Evolutionary conservation across 768 basidiomycete genomes (phyloP), one percentile per base, ranked within the genome.

Genomic region (Lentinula lateritia): DNA sequence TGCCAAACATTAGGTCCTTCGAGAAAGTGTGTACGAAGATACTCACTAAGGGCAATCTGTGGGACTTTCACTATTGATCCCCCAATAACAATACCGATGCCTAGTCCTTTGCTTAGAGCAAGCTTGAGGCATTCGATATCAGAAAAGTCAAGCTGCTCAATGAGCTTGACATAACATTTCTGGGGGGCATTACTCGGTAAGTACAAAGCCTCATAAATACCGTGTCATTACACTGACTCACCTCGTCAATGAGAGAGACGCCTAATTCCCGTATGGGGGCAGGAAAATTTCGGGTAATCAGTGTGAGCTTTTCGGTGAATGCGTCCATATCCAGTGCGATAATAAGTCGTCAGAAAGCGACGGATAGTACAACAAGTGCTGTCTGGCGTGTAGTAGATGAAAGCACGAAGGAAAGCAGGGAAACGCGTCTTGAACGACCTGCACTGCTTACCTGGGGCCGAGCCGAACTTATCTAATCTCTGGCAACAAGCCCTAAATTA

Each of bases 41-140:
- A 52, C 59, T 52, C 66, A 92, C 92, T 92, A 60, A 93, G 82
- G 34, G 90, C 67, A 16, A 97, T 78, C 71, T 98, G 96, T 0
- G 96, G 96, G 2, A 98, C 83, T 74, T 99, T 99, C 87, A 99
- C 90, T 64, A 99, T 92, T 2, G 89, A 87, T 0, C 95, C 95
- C 45, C 92, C 96, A 1, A 91, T 78, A 50, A 98, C 95, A 55
- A 98, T 95, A 0, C 89, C 96, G 10, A 99, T 74, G 0, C 97
- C 95, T 6, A 99, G 78, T 0, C 88, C 95, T 71, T 98, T 98
- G 3, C 95, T 97, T 57, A 97, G 72, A 1, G 93, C 84, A 73
- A 93, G 92, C 73, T 95, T 95, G 71, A 99, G 78, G 74, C 96
- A 99, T 61, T 89, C 78, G 7, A 86, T 78, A 72, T 97, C 89